phyloP scores from a whole-genome alignment of 2,329 filamentous ascomycete genomes.

The Aspergillus clavatus region DNA sequence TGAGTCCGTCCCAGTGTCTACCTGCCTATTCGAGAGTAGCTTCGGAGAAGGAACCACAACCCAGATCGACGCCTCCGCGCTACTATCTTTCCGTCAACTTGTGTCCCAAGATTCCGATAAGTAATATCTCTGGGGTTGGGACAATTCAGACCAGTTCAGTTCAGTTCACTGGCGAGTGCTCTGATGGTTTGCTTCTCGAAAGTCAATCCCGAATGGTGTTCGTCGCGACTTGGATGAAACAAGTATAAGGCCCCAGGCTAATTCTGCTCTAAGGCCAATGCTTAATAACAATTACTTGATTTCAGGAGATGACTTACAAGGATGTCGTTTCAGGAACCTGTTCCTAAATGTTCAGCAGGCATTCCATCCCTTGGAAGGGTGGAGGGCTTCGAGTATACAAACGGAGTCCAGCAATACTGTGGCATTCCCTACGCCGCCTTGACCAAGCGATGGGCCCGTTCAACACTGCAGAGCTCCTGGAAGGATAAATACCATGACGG shows the following conservation, averaged over 20 bases:
- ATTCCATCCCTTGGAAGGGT: slow-evolving; percentile 17
- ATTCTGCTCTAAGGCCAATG: no score
- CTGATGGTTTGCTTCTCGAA: no score
- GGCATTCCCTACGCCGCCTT: slow-evolving; percentile 23
- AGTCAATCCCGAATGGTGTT: no score
- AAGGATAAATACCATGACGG: slow-evolving; percentile 17
- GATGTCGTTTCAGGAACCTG: slow-evolving; percentile 20
- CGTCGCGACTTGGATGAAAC: no score
- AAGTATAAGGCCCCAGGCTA: no score
- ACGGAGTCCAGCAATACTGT: slow-evolving; percentile 23
- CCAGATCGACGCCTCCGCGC: no score
- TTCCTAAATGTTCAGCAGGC: slow-evolving; percentile 11
- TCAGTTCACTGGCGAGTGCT: no score
- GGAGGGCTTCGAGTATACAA: slow-evolving; percentile 19
- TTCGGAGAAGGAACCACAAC: neutral
- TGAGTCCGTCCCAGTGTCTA: slow-evolving; percentile 13
- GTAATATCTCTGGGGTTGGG: no score
- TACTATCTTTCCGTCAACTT: no score
- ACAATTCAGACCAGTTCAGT: no score
- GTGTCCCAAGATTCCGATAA: no score
- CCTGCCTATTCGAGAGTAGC: slow-evolving; percentile 13
- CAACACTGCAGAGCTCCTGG: slow-evolving; percentile 16
- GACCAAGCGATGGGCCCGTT: slow-evolving; percentile 22
- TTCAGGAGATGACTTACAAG: neutral
- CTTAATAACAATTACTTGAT: no score